phyloP scores from a whole-genome alignment of 225 moss, liverwort and hornwort species.

The Asterella californica region DNA sequence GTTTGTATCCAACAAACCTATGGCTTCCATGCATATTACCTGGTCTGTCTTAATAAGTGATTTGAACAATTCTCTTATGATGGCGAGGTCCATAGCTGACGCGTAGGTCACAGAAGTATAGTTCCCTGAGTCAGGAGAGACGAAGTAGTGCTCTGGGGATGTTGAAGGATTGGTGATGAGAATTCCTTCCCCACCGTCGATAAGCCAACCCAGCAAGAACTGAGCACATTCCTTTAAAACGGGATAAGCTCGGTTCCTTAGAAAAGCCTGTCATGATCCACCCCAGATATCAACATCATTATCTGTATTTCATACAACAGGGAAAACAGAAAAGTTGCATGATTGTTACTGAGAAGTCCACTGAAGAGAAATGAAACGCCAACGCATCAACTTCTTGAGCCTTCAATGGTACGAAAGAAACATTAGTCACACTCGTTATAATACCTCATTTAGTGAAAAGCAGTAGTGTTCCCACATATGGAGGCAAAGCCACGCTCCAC shows the following conservation, averaged over 20 bases:
- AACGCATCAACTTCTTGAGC: neutral
- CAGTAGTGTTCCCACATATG: constrained; percentile 95
- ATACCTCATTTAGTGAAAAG: constrained; percentile 80
- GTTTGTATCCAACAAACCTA: too few relatives aligned
- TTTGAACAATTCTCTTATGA: constrained; percentile 68
- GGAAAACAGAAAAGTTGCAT: neutral
- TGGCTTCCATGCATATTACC: constrained; percentile 28
- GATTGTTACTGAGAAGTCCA: neutral
- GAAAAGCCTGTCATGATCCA: constrained; percentile 52
- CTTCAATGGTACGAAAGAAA: neutral
- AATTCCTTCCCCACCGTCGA: constrained; percentile 72
- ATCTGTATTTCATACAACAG: neutral
- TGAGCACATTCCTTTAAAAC: constrained; percentile 69
- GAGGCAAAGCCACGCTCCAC: constrained; percentile 95
- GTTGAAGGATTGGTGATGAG: constrained; percentile 88
- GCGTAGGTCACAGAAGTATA: constrained; percentile 67
- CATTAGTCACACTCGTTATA: neutral
- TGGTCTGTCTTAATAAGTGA: constrained; percentile 57
- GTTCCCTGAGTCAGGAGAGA: constrained; percentile 59
- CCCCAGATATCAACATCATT: neutral
- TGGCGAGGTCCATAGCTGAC: constrained; percentile 88
- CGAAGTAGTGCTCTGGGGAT: constrained; percentile 90
- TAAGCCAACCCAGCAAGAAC: constrained; percentile 75
- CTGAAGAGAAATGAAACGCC: neutral
- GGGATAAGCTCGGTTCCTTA: constrained; percentile 63